These are phyloP conservation scores for Lentinula raphanica DNA, from an alignment of 768 basidiomycete genomes.

Conservation along the genomic window DNA sequence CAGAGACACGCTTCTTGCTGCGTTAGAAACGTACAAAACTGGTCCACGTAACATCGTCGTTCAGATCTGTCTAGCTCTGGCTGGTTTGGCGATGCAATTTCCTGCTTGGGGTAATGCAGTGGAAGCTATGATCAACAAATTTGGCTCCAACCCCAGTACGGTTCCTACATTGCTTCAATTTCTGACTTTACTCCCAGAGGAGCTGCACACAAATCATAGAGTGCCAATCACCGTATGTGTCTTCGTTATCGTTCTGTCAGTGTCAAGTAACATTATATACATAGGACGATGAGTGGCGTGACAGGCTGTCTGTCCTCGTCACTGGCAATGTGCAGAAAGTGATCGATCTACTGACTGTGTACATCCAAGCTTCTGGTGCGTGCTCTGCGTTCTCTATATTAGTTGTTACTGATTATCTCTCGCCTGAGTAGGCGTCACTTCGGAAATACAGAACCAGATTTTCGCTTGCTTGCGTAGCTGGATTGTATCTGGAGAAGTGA, in stretches of 20 bases:
- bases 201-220: constrained; percentile 74
- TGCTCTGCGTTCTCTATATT: not conserved
- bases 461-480: constrained; percentile 85
- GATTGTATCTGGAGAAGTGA: constrained; percentile 84
- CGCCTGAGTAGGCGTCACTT: constrained; percentile 77
- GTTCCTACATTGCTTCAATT: constrained; percentile 87
- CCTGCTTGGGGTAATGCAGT: constrained; percentile 81
- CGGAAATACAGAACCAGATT: constrained; percentile 70
- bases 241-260: not conserved
- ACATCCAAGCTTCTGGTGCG: constrained; percentile 83
- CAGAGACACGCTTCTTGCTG: constrained; percentile 80
- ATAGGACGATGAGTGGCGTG: constrained; percentile 73
- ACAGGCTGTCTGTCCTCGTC: constrained; percentile 55
- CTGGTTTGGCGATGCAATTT: constrained; percentile 88
- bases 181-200: constrained; percentile 87
- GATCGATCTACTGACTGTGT: constrained; percentile 77
- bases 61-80: constrained; percentile 85
- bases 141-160: constrained; percentile 78
- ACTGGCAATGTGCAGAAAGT: constrained; percentile 67
- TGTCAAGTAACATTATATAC: not conserved
- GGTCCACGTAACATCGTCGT: constrained; percentile 83
- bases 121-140: constrained; percentile 72
- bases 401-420: not conserved
- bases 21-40: constrained; percentile 62
- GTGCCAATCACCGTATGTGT: constrained; percentile 74